Conservation (phyloP, 768 basidiomycete species). For the Suillus spraguei region DNA sequence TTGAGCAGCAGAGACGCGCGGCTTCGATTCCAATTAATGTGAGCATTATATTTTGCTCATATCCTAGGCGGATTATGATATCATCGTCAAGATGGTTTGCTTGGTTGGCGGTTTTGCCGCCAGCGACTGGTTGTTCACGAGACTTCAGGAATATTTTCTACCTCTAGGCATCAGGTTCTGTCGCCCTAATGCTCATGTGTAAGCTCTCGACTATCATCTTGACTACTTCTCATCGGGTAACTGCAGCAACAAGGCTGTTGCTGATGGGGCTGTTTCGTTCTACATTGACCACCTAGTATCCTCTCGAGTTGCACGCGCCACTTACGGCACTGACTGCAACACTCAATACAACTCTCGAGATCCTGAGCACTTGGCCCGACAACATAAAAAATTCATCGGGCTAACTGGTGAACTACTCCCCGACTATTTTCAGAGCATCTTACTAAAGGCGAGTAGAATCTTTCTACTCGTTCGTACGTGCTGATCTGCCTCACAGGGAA, state of each 20-base stretch:
- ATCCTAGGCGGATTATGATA: background rate
- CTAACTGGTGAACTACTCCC: conserved; percentile 35
- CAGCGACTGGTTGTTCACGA: conserved; percentile 46
- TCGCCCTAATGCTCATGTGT: conserved; percentile 54
- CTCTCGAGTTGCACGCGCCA: conserved; percentile 43
- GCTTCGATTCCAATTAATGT: conserved; percentile 29
- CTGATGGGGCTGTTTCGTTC: conserved; percentile 46
- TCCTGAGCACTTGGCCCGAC: conserved; percentile 40
- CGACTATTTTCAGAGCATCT: conserved; percentile 38
- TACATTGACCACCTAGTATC: conserved; percentile 49
- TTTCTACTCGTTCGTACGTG: background rate
- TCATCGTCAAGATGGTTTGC: conserved; percentile 35
- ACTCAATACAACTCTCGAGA: conserved; percentile 28
- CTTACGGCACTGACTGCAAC: conserved; percentile 38
- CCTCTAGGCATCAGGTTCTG: conserved; percentile 42
- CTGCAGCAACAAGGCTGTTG: conserved; percentile 47
- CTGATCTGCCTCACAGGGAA: conserved; percentile 25
- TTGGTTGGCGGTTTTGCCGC: conserved; percentile 56
- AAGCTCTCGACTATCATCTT: conserved; percentile 19
- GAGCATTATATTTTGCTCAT: conserved; percentile 12
- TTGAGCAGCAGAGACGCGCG: conserved; percentile 31
- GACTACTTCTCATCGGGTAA: background rate
- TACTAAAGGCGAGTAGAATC: conserved; percentile 35
- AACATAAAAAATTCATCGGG: conserved; percentile 18
- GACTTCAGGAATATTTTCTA: conserved; percentile 39